Evolutionary conservation across 257 asterid species (phyloP), one percentile per base, ranked within the genome.

Genomic region (Sherardia arvensis): DNA sequence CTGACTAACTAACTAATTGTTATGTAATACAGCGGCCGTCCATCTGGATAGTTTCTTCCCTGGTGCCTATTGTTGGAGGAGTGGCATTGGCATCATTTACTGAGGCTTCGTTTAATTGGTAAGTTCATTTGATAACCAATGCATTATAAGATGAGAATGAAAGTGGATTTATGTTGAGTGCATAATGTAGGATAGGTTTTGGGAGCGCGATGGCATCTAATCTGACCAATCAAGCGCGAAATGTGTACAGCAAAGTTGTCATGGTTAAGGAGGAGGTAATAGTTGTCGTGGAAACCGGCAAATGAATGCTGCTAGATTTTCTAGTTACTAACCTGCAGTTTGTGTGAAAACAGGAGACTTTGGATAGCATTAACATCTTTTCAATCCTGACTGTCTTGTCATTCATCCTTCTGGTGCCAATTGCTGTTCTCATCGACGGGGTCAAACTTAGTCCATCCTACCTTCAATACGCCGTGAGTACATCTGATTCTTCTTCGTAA

Each of bases 191-290:
- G 98, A 72, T 86, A 59, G 98, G 96, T 63, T 88, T 91, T 55
- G 75, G 87, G 59, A 83, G 85, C 47, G 96, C 98, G 66, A 88
- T 91, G 98, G 94, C 98, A 64, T 91, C 98, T n/a, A 91, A 91
- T 70, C 73, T 88, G 30, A 84, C 89, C 59, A 91, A 91, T 77
- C 98, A 91, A 73, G 81, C 96, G 11, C 89, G 98, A 47, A 91
- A 91, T 5, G 88, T 91, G 23, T 88, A 80, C 69, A 91, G 96
- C 78, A 88, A 91, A 70, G 81, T 73, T 49, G n/a, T 91, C 65
- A 83, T 91, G 95, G 70, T 67, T 65, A 84, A 65, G 67, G 76
- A 85, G 65, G 93, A 87, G 93, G 97, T 90, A n/a, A 79, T n/a
- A 20, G 56, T 2, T 49, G 0, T n/a, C 26, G 26, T 6, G 56